Percentiles rank a stretch among this genome's conserved stretches.
These are phyloP conservation scores for Fraxinus platypoda DNA, from an alignment of 305 asterid genomes.

Conservation along the genomic window DNA sequence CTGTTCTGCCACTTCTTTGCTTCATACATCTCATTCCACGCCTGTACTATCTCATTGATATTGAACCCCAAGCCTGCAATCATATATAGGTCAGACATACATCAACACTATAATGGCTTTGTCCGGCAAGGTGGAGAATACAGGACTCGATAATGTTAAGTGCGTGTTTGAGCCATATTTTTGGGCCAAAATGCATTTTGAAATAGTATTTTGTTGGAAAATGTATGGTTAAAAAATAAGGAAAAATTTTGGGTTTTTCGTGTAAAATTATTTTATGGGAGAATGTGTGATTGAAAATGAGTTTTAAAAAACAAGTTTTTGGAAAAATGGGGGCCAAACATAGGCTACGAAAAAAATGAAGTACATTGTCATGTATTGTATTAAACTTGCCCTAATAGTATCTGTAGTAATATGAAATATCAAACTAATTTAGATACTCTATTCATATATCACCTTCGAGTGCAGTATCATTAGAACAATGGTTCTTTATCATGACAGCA, in stretches of 20 bases:
- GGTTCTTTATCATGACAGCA: constrained; percentile 83
- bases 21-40: constrained; percentile 91
- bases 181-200: too few relatives aligned
- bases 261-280: too few relatives aligned
- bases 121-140: neutral
- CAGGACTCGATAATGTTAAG: neutral
- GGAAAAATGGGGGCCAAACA: too few relatives aligned
- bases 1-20: constrained; percentile 74
- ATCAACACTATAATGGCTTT: neutral
- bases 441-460: constrained; percentile 52
- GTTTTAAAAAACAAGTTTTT: too few relatives aligned
- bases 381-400: constrained; percentile 3
- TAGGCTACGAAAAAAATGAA: neutral
- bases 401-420: neutral
- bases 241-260: too few relatives aligned
- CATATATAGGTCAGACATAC: constrained; percentile 20
- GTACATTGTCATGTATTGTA: neutral
- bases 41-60: constrained; percentile 86
- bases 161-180: too few relatives aligned
- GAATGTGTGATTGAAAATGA: too few relatives aligned
- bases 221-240: too few relatives aligned
- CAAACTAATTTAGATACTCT: constrained; percentile 15
- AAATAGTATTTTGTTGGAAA: too few relatives aligned
- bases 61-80: constrained; percentile 79
- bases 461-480: constrained; percentile 63